A percentile compares a stretch with the other conserved stretches of the same genome.
Evolutionary conservation across 257 asterid species (phyloP).

Genomic region (Coffea eugenioides): DNA sequence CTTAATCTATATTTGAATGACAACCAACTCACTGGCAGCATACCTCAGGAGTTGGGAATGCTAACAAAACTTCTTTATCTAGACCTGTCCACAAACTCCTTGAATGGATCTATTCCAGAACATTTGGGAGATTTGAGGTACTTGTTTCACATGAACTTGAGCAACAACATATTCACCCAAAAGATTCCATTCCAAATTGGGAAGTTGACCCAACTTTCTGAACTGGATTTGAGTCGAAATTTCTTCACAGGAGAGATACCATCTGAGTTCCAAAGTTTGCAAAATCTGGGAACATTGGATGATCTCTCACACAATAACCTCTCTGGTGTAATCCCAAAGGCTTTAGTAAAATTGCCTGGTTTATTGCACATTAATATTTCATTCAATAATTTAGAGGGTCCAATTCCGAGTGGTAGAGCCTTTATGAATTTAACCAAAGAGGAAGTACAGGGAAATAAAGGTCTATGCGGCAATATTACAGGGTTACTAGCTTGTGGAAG

Average conservation of each 20-base stretch:
- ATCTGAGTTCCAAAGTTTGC: not conserved
- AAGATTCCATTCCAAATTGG: slow-evolving; percentile 32
- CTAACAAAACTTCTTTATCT: too few relatives aligned
- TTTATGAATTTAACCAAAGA: too few relatives aligned
- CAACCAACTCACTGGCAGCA: slow-evolving; percentile 10
- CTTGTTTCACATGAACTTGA: slow-evolving; percentile 12
- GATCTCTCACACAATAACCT: slow-evolving; percentile 30
- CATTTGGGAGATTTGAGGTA: slow-evolving; percentile 18
- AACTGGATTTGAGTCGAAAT: not conserved
- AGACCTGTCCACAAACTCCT: slow-evolving; percentile 23
- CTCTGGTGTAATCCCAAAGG: slow-evolving; percentile 32
- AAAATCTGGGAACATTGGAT: slow-evolving; percentile 12
- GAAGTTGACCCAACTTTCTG: slow-evolving; percentile 13
- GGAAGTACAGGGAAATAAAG: too few relatives aligned
- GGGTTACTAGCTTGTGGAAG: slow-evolving; percentile 18
- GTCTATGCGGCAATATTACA: too few relatives aligned
- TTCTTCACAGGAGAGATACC: too few relatives aligned
- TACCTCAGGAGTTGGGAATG: too few relatives aligned
- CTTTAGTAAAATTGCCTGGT: slow-evolving; percentile 9
- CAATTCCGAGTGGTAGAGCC: too few relatives aligned
- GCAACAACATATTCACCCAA: slow-evolving; percentile 16
- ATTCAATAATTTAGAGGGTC: too few relatives aligned
- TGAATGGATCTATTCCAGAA: slow-evolving; percentile 31
- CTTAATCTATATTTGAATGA: slow-evolving; percentile 18
- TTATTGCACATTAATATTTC: too few relatives aligned